A percentile compares a stretch with the other conserved stretches of the same genome.
Conservation (phyloP, 208 protist genomes). For the Wallacemonas sp. region DNA sequence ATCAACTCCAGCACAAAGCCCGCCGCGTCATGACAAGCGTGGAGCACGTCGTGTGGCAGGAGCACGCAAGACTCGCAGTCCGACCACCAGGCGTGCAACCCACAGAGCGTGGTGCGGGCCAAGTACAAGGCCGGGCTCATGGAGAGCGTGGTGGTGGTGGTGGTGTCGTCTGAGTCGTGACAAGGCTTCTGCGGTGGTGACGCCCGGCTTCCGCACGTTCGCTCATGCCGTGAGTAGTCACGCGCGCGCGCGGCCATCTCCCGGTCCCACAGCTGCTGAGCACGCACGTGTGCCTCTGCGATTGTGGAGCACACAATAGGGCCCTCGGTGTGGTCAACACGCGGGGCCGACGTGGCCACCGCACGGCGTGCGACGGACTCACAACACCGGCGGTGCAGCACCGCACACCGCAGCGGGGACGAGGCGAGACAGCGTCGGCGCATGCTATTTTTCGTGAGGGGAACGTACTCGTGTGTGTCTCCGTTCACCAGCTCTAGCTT, state of each 20-base stretch:
- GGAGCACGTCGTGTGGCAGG: slow-evolving; percentile 1
- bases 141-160: not conserved
- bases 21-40: not conserved
- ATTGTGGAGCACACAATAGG: not conserved
- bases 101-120: not conserved
- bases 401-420: no score
- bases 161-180: no score
- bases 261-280: not conserved
- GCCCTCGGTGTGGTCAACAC: not conserved
- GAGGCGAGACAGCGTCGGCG: no score
- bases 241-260: not conserved
- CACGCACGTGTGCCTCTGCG: slow-evolving; percentile 17
- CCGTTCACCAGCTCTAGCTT: no score
- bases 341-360: no score
- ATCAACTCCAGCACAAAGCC: not conserved
- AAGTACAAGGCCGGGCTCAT: not conserved
- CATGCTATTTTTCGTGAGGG: no score
- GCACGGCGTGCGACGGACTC: no score
- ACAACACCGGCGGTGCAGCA: no score
- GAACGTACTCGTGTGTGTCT: no score
- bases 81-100: slow-evolving; percentile 1
- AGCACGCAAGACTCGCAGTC: not conserved
- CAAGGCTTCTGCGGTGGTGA: no score
- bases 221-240: not conserved
- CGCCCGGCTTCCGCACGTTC: no score